Conservation (phyloP, 2,329 filamentous ascomycete genomes). For the Cercospora nicotianae region DNA sequence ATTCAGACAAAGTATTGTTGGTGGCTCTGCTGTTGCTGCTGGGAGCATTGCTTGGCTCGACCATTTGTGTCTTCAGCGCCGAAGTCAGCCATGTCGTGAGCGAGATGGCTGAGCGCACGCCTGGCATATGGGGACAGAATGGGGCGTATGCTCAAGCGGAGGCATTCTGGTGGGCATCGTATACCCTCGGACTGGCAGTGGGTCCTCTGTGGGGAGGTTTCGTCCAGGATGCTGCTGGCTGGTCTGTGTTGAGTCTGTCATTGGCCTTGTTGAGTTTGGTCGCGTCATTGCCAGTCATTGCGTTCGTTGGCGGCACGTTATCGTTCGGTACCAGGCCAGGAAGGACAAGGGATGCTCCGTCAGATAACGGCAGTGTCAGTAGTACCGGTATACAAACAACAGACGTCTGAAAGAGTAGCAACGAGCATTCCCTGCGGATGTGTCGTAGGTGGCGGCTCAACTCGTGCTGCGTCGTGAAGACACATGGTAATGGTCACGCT, state of each 20-base stretch:
- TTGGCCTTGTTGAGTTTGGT: constrained; percentile 4
- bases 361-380: neutral
- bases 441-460: neutral
- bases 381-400: neutral
- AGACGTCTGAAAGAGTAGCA: neutral
- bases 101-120: neutral
- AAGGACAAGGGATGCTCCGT: neutral
- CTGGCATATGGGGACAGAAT: neutral
- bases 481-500: neutral
- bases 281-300: neutral
- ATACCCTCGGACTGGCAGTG: neutral
- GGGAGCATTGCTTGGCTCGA: constrained; percentile 1
- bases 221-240: constrained; percentile 10
- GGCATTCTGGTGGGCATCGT: constrained; percentile 9
- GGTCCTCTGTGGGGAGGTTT: constrained; percentile 14
- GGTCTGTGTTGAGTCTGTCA: constrained; percentile 7
- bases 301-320: neutral
- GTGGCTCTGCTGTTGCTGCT: constrained; percentile 8
- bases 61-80: constrained; percentile 9
- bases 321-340: neutral
- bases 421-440: neutral
- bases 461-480: neutral
- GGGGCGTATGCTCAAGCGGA: constrained; percentile 11
- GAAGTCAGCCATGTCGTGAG: constrained; percentile 10
- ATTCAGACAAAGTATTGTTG: constrained; percentile 8